Evolutionary conservation across 1,139 yeast genomes (phyloP), one percentile per base, ranked within the genome.

Genomic region (Pichia sp.): DNA sequence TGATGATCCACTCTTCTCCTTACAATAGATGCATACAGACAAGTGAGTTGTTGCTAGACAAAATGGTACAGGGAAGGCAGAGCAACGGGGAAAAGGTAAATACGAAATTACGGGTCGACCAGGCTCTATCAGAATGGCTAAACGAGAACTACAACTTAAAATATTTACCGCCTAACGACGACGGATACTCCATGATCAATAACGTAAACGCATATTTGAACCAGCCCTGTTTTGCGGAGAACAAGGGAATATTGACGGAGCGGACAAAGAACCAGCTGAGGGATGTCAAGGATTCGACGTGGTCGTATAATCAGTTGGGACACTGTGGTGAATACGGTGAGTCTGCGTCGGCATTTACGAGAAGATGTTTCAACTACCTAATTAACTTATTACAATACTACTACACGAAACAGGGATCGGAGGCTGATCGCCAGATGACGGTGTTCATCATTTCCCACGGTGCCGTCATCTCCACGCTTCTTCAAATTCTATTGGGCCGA

Each of bases 1-100:
- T 66, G 3, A 57, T 65, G 39, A 58, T 67, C 4, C 71, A 67
- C 60, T 72, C 85, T 1, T 88, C 96, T 2, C 98, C 98, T 0
- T 91, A 89, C 66, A 90, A 88, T 66, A 73, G 98, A 55, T 93
- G 98, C 67, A 74, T 91, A 16, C 91, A 93, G 66, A 90, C 98
- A 0, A 79, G 86, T 3, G 76, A 79, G 44, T 87, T 66, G 31
- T 46, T 67, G 21, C 30, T 64, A 2, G 59, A 59, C 13, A 60
- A 57, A 22, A 26, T 65, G 10, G 37, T 46, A 13, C 31, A 51
- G 10, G 47, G 49, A 8, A 54, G 48, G 41, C 42, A 46, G 12
- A 21, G 18, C 1, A n/a, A 13, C 16, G 47, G 48, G 4, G 36
- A 44, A 10, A 41, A 46, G 8, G 36, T 47, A 13, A 22, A 40